Evolutionary conservation across 768 basidiomycete species (phyloP).

Genomic region (Mycena filopes): DNA sequence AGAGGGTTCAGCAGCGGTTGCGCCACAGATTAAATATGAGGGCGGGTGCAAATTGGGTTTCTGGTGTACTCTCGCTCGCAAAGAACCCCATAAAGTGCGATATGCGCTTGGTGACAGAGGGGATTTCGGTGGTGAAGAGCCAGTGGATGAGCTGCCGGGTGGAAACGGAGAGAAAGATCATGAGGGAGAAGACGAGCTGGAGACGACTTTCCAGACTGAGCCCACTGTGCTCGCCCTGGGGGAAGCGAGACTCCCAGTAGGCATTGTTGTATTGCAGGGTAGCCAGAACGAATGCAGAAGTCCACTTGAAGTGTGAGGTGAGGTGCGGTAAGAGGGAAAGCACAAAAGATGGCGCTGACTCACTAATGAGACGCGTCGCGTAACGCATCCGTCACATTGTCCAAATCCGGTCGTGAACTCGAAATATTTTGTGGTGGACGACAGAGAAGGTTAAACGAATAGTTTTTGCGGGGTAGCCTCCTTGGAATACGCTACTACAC

Average conservation of each 20-base stretch:
- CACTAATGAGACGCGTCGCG: background rate
- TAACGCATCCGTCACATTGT: no score
- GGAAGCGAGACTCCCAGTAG: background rate
- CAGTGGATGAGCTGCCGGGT: background rate
- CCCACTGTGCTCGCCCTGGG: background rate
- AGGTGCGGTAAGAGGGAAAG: background rate
- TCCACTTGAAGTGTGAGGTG: background rate
- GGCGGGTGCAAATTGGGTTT: constrained; percentile 18
- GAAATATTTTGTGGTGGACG: background rate
- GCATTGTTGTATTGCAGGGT: constrained; percentile 13
- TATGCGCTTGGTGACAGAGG: background rate
- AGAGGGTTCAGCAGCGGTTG: no score
- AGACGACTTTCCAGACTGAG: constrained; percentile 6
- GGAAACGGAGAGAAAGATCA: constrained; percentile 10
- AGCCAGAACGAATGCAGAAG: constrained; percentile 4
- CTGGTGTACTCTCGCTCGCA: background rate
- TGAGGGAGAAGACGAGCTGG: constrained; percentile 27
- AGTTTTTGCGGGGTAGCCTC: background rate
- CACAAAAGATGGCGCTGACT: background rate
- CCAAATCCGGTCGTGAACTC: background rate
- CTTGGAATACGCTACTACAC: no score
- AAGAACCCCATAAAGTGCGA: constrained; percentile 15
- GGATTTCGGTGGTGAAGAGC: background rate
- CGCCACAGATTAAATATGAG: constrained; percentile 26
- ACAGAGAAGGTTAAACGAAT: background rate